Conservation (phyloP, 2,329 filamentous ascomycete genomes). For the Ophiostoma angusticollis region DNA sequence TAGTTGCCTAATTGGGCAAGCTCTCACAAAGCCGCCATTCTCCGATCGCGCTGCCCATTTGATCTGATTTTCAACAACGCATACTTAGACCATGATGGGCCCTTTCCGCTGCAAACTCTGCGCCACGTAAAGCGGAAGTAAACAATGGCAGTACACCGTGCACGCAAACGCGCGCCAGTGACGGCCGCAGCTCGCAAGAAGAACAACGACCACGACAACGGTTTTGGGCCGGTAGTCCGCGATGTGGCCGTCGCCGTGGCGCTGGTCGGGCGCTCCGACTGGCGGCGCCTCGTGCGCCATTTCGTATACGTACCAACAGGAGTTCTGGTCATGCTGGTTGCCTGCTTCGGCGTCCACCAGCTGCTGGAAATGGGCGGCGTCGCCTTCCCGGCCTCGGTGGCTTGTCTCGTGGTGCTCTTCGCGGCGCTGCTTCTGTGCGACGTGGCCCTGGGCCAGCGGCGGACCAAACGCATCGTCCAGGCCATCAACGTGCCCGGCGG, state of each 20-base stretch:
- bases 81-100: too few species aligned
- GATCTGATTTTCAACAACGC: too few species aligned
- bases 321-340: conserved; percentile 26
- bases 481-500: conserved; percentile 42
- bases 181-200: too few species aligned
- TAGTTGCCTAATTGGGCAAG: too few species aligned
- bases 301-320: conserved; percentile 41
- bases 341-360: conserved; percentile 31
- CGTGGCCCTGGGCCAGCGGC: conserved; percentile 32
- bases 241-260: neutral
- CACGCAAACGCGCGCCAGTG: too few species aligned
- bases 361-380: conserved; percentile 33
- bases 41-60: too few species aligned
- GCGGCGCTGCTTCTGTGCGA: conserved; percentile 35
- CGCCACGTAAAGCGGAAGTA: too few species aligned
- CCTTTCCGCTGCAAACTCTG: too few species aligned
- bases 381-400: conserved; percentile 47
- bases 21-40: too few species aligned
- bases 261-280: conserved; percentile 17
- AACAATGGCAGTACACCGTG: too few species aligned
- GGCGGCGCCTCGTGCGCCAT: conserved; percentile 17
- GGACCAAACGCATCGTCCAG: conserved; percentile 33
- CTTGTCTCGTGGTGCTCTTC: conserved; percentile 43
- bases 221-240: conserved; percentile 1
- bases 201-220: too few species aligned